These are phyloP conservation scores for Babesia divergens DNA, from an alignment of 169 alveolate species.

Conservation along the genomic window DNA sequence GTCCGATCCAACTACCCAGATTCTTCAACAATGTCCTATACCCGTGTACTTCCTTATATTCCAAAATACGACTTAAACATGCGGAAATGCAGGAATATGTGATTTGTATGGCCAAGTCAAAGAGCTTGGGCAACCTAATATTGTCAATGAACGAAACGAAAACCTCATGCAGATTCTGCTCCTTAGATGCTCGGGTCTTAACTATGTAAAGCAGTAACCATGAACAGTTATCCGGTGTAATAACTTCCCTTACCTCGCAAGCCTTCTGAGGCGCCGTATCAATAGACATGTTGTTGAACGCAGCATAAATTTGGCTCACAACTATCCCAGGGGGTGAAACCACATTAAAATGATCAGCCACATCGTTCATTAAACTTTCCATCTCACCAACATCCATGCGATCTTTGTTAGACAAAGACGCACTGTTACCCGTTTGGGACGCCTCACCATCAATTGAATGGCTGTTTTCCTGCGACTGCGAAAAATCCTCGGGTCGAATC, in stretches of 20 bases:
- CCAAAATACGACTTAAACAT: slow-evolving; percentile 73
- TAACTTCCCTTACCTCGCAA: slow-evolving; percentile 68
- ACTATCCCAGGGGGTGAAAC: slow-evolving; percentile 64
- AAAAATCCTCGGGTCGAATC: slow-evolving; percentile 42
- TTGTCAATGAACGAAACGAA: slow-evolving; percentile 80
- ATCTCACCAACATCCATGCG: slow-evolving; percentile 71
- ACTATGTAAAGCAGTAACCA: slow-evolving; percentile 88
- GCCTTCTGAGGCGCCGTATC: slow-evolving; percentile 74
- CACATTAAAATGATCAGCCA: slow-evolving; percentile 49
- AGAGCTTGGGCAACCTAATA: slow-evolving; percentile 75
- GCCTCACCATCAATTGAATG: neutral
- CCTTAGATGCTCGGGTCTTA: slow-evolving; percentile 87
- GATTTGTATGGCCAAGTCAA: slow-evolving; percentile 72
- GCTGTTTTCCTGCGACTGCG: neutral
- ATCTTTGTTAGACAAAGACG: slow-evolving; percentile 3
- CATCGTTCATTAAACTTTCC: slow-evolving; percentile 70
- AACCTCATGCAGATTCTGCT: slow-evolving; percentile 84
- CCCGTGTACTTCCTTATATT: slow-evolving; percentile 79
- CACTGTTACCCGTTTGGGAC: neutral
- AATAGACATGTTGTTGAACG: slow-evolving; percentile 71
- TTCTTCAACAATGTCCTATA: slow-evolving; percentile 84
- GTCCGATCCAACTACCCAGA: slow-evolving; percentile 89
- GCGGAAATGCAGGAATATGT: slow-evolving; percentile 84
- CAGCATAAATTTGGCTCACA: slow-evolving; percentile 71
- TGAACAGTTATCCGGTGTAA: slow-evolving; percentile 76